These are phyloP conservation scores for Kitagawia praeruptora DNA, from an alignment of 129 eudicot genomes.

Conservation along the genomic window DNA sequence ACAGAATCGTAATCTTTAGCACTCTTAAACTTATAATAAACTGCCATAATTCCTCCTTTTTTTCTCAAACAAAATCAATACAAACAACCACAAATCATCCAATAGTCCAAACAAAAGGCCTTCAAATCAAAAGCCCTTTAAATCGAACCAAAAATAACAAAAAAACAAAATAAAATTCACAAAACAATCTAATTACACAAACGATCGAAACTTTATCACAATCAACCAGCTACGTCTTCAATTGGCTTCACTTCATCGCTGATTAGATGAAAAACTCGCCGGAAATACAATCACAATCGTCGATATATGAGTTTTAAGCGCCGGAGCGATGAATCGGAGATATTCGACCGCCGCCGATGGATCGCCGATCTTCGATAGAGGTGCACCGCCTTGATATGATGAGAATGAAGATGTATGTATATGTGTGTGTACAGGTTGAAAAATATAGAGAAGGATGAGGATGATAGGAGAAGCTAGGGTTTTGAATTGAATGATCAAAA, in stretches of 20 bases:
- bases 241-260: not conserved
- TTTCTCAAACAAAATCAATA: constrained; percentile 24
- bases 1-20: constrained; percentile 94
- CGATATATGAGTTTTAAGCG: not conserved
- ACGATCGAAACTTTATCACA: not conserved
- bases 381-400: not conserved
- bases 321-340: not conserved
- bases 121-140: constrained; percentile 36
- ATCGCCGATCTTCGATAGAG: not conserved
- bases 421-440: too few relatives aligned
- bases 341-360: not conserved
- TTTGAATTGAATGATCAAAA: too few relatives aligned
- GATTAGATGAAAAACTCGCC: not conserved
- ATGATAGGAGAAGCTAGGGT: too few relatives aligned
- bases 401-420: not conserved
- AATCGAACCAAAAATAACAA: constrained; percentile 29
- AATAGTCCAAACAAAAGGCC: constrained; percentile 33
- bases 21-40: constrained; percentile 94
- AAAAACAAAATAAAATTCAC: not conserved
- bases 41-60: constrained; percentile 59
- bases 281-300: not conserved
- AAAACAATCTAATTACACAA: not conserved
- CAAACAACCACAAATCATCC: constrained; percentile 35
- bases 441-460: too few relatives aligned
- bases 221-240: not conserved